A percentile compares a stretch with the other conserved stretches of the same genome.
Conservation (phyloP, 148 eudicot species). For the Silene conica region DNA sequence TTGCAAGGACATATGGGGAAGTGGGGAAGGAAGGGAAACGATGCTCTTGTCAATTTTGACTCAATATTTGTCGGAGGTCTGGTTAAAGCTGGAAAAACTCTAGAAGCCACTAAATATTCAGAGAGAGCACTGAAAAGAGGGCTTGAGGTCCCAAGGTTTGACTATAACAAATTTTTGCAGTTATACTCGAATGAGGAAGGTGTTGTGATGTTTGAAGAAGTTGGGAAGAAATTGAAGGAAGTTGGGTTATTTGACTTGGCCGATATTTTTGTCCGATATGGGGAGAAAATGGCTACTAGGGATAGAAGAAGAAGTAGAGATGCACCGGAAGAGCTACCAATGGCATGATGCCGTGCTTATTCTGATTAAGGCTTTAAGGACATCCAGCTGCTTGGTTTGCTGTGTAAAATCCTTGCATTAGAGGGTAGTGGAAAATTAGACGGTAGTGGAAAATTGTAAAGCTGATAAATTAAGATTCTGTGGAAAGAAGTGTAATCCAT, state of each 20-base stretch:
- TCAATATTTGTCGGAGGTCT: conserved; percentile 91
- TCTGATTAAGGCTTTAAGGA: not conserved
- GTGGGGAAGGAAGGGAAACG: conserved; percentile 78
- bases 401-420: too few relatives aligned
- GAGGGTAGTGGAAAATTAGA: too few relatives aligned
- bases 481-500: too few relatives aligned
- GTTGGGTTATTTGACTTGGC: conserved; percentile 85
- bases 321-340: conserved; percentile 6
- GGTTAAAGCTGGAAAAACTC: conserved; percentile 67
- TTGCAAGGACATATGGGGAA: conserved; percentile 90
- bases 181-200: conserved; percentile 88
- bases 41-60: conserved; percentile 89
- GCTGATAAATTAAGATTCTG: too few relatives aligned
- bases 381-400: not conserved
- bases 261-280: conserved; percentile 74
- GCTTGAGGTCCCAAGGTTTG: conserved; percentile 77
- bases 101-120: conserved; percentile 73
- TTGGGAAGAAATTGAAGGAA: conserved; percentile 73
- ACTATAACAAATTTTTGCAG: conserved; percentile 78
- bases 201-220: conserved; percentile 71
- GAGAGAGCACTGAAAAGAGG: conserved; percentile 68
- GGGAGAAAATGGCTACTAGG: conserved; percentile 90
- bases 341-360: conserved; percentile 9
- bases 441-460: too few relatives aligned
- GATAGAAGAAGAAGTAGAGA: conserved; percentile 65